Percentiles rank a stretch among this genome's conserved stretches.
phyloP scores from a whole-genome alignment of 2,329 filamentous ascomycete species.

The Talaromyces amestolkiae region DNA sequence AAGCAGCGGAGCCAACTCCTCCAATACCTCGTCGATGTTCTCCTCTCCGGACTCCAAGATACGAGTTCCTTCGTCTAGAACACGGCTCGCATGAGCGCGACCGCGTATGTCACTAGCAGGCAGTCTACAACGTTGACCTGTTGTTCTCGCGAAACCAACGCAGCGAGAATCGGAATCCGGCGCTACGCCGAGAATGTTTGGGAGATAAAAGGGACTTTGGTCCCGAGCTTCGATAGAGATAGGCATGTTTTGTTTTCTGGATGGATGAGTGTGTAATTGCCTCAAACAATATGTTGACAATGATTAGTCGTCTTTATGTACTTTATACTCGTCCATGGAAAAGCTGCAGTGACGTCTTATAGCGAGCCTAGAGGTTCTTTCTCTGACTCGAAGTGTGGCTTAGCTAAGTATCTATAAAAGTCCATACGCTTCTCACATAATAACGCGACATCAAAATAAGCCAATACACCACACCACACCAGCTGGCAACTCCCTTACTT shows the following conservation, averaged over 20 bases:
- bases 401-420: neutral
- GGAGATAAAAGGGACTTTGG: slow-evolving; percentile 2
- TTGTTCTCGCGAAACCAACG: slow-evolving; percentile 3
- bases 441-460: neutral
- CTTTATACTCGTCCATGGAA: neutral
- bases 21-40: slow-evolving; percentile 21
- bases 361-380: neutral
- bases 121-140: neutral
- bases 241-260: neutral
- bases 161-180: neutral
- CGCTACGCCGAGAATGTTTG: slow-evolving; percentile 7
- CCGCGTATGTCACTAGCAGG: neutral
- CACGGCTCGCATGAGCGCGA: neutral
- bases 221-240: neutral
- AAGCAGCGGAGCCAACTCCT: slow-evolving; percentile 25
- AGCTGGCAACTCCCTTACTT: neutral
- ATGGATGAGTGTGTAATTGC: neutral
- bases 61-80: slow-evolving; percentile 13
- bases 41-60: neutral
- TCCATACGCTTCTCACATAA: neutral
- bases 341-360: neutral
- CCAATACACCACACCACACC: neutral
- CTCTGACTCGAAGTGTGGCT: neutral
- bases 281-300: neutral
- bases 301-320: neutral